These are phyloP conservation scores for Cruciata laevipes DNA, from an alignment of 257 asterid species.

Conservation along the genomic window DNA sequence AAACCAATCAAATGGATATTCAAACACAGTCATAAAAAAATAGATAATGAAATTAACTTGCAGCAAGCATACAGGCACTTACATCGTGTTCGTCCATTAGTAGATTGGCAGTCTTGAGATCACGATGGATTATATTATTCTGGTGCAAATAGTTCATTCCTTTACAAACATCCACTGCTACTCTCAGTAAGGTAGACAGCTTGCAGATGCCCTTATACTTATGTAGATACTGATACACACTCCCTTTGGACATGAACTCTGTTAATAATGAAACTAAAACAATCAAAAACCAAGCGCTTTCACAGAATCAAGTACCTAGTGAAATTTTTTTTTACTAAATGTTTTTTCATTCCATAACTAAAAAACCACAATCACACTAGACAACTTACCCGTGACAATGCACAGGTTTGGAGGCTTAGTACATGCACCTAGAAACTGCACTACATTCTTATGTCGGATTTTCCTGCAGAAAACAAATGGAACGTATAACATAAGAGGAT, in stretches of 20 bases:
- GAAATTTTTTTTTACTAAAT: no score
- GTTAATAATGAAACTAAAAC: slow-evolving; percentile 12
- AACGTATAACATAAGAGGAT: neutral
- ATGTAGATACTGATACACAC: slow-evolving; percentile 33
- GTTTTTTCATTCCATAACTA: neutral
- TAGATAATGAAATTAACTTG: neutral
- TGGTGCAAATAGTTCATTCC: slow-evolving; percentile 54
- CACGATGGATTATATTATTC: slow-evolving; percentile 41
- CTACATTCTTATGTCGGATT: slow-evolving; percentile 49
- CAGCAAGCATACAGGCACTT: slow-evolving; percentile 19
- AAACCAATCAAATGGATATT: neutral
- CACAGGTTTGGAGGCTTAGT: slow-evolving; percentile 41
- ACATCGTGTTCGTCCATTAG: slow-evolving; percentile 46
- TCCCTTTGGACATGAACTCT: slow-evolving; percentile 49
- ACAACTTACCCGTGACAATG: slow-evolving; percentile 38
- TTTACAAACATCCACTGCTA: slow-evolving; percentile 40
- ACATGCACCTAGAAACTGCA: slow-evolving; percentile 48
- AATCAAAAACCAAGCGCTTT: neutral
- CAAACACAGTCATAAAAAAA: neutral
- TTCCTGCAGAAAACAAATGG: slow-evolving; percentile 22
- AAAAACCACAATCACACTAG: neutral
- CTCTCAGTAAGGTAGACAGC: slow-evolving; percentile 36
- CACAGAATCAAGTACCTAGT: neutral
- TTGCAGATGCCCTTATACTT: slow-evolving; percentile 33
- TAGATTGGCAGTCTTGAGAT: slow-evolving; percentile 48